Base-by-base conservation (phyloP, 495 filamentous ascomycete species). In the Usnea hakonensis region DNA sequence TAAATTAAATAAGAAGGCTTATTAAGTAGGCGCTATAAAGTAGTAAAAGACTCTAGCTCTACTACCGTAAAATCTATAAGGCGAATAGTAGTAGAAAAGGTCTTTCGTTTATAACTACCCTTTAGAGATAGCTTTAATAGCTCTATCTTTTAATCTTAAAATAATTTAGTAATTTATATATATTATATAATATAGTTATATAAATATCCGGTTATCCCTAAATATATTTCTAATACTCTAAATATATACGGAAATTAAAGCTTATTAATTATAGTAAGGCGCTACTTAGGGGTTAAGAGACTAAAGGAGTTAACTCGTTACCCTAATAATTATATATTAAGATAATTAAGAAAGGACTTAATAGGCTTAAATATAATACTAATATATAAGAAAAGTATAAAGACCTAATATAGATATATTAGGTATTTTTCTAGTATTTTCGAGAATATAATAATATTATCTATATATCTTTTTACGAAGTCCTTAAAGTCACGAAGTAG, bases 131-230 rank as follows among this genome's bases (percentile, higher is more conserved):
- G 13, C 35, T 57, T 60, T 35, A 59, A 32, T 3, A 64, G 2
- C n/a, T 10, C 41, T 5, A 38, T 63, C 26, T 63, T 63, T 30
- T 13, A 19, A 17, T 63, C 23, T 32, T 58, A 63, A 35, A 63
- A 37, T 0, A 10, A 0, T 37, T 58, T 19, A 23, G 13, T 23
- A 14, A 46, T 17, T 14, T 62, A 62, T 32, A 40, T 26, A 52
- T 58, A 66, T 8, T 37, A 21, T 3, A 5, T 8, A 57, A 67
- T 63, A 44, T 37, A 63, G 4, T 38, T 23, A 44, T 35, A 14
- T 28, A 64, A 35, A 41, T 44, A 58, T 35, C 19, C 43, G 2
- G n/a, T 38, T 35, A 55, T n/a, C 14, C 21, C 37, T 35, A 60
- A 26, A 19, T 60, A 60, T 28, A 28, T 53, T 32, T 60, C 28